Percentiles rank a stretch among this genome's conserved stretches.
phyloP scores from a whole-genome alignment of 1,284 basidiomycete species.

The Naganishia liquefaciens region DNA sequence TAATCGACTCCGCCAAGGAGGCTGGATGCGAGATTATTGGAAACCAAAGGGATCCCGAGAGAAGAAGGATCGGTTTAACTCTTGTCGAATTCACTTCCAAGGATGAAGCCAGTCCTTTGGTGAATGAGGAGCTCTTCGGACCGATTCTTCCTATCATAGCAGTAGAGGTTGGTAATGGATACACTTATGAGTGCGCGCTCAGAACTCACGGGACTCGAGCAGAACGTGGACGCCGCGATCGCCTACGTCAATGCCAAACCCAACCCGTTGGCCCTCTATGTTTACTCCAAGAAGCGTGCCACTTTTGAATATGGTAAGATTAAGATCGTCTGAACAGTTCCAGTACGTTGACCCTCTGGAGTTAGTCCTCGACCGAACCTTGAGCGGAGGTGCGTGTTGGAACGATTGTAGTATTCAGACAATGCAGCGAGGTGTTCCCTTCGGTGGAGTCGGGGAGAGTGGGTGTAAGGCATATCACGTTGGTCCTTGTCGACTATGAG shows the following conservation, averaged over 20 bases:
- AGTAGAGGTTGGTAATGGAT: conserved; percentile 58
- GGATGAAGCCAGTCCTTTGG: conserved; percentile 64
- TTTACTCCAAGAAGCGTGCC: conserved; percentile 45
- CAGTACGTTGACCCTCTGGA: not conserved
- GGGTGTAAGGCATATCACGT: conserved; percentile 44
- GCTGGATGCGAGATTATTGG: conserved; percentile 68
- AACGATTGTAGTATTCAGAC: conserved; percentile 43
- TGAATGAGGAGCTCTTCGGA: conserved; percentile 74
- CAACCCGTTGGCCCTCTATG: conserved; percentile 50
- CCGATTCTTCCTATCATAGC: conserved; percentile 75
- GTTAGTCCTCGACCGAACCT: conserved; percentile 47
- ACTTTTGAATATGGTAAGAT: conserved; percentile 46
- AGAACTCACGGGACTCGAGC: not conserved
- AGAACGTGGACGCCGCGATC: conserved; percentile 70
- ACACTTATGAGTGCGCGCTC: not conserved
- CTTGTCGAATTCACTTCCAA: conserved; percentile 59
- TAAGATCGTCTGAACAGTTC: not conserved
- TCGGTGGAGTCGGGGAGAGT: conserved; percentile 52
- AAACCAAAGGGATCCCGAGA: conserved; percentile 64
- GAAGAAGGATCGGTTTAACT: conserved; percentile 46
- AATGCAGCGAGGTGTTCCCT: conserved; percentile 41
- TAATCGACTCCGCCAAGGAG: conserved; percentile 65
- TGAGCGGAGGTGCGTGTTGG: conserved; percentile 50
- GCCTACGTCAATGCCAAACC: conserved; percentile 62
- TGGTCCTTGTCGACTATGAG: not conserved